These are phyloP conservation scores for Microcyclosporella mali DNA, from an alignment of 2,329 filamentous ascomycete genomes.

Conservation along the genomic window DNA sequence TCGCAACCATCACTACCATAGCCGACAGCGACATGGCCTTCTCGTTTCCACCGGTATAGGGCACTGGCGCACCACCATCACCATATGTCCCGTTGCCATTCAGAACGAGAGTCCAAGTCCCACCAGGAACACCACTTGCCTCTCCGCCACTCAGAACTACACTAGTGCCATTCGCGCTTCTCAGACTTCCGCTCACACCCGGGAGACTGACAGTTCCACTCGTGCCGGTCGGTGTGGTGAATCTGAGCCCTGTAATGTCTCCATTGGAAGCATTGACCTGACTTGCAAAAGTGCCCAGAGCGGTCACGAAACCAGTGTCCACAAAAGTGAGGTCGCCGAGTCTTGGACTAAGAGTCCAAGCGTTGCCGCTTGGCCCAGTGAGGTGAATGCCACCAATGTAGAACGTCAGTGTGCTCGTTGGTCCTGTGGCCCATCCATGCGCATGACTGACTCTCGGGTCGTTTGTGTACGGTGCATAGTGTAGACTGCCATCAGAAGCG, in stretches of 20 bases:
- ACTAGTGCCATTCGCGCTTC: conserved; percentile 29
- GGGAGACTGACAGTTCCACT: conserved; percentile 29
- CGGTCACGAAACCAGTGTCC: conserved; percentile 43
- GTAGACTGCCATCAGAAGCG: conserved; percentile 39
- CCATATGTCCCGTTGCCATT: too few relatives aligned
- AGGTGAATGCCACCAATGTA: conserved; percentile 42
- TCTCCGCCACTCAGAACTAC: conserved; percentile 22
- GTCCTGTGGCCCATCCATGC: conserved; percentile 48
- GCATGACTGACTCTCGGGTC: conserved; percentile 45
- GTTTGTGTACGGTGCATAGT: conserved; percentile 47
- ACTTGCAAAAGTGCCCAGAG: conserved; percentile 38
- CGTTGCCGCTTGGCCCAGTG: conserved; percentile 34
- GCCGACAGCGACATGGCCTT: background rate
- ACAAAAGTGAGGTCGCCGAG: conserved; percentile 40
- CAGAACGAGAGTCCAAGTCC: conserved; percentile 21
- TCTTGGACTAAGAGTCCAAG: conserved; percentile 41
- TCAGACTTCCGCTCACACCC: conserved; percentile 37
- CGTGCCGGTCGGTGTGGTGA: conserved; percentile 29
- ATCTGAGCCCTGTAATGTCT: conserved; percentile 16
- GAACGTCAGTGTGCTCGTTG: conserved; percentile 41
- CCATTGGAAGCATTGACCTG: conserved; percentile 27
- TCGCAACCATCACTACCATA: too few relatives aligned
- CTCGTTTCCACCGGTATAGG: too few relatives aligned
- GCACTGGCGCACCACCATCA: too few relatives aligned
- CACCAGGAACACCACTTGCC: conserved; percentile 21